Conservation (phyloP, 2,329 filamentous ascomycete genomes). For the Pezicula neosporulosa region DNA sequence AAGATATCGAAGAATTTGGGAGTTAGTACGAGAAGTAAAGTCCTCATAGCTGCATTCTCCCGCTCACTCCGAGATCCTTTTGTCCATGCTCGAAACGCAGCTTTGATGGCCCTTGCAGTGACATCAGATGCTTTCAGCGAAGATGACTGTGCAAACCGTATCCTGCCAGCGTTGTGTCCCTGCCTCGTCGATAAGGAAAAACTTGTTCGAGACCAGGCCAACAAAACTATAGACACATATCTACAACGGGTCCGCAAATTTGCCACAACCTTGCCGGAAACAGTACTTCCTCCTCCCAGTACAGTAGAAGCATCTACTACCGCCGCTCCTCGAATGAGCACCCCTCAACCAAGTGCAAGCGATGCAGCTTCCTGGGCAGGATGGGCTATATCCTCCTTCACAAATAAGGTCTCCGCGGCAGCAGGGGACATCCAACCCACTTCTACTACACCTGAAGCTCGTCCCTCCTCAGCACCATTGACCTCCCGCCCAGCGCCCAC, state of each 20-base stretch:
- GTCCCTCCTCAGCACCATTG: constrained; percentile 36
- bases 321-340: constrained; percentile 70
- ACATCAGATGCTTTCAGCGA: constrained; percentile 85
- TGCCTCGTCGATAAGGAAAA: constrained; percentile 93
- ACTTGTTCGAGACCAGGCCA: constrained; percentile 85
- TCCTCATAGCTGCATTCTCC: constrained; percentile 88
- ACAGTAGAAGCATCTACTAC: constrained; percentile 39
- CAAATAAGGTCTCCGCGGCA: constrained; percentile 83
- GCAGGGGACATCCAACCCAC: constrained; percentile 76
- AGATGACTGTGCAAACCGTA: constrained; percentile 80
- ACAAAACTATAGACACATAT: constrained; percentile 85
- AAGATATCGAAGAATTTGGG: constrained; percentile 93
- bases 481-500: constrained; percentile 27
- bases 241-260: constrained; percentile 79
- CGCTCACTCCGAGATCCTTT: constrained; percentile 90
- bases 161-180: constrained; percentile 82
- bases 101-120: constrained; percentile 79
- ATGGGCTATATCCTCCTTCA: constrained; percentile 98
- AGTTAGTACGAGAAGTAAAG: constrained; percentile 75
- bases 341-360: constrained; percentile 59
- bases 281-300: constrained; percentile 63
- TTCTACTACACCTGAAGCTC: constrained; percentile 38
- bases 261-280: constrained; percentile 75
- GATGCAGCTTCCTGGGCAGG: constrained; percentile 77
- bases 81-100: constrained; percentile 87